These are phyloP conservation scores for Umbelopsis vinacea DNA, from an alignment of 192 early-diverging fungal species.

Conservation along the genomic window DNA sequence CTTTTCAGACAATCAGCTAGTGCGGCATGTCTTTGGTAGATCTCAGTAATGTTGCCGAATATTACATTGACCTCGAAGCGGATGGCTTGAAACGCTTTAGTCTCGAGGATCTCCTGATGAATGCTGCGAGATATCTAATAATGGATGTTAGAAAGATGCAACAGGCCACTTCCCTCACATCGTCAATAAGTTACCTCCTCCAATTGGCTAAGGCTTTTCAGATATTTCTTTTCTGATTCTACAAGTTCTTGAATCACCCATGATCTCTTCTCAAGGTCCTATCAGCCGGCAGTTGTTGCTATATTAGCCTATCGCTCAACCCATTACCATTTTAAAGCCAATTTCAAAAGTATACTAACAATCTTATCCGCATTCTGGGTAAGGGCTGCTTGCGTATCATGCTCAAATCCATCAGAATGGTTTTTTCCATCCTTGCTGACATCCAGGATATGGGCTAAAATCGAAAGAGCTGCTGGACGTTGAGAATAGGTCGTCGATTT, in stretches of 20 bases:
- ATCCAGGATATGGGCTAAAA: no score
- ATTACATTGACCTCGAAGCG: not conserved
- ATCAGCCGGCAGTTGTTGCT: not conserved
- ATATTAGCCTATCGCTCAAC: no score
- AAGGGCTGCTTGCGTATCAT: no score
- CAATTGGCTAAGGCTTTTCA: not conserved
- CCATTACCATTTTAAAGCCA: no score
- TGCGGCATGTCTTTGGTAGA: not conserved
- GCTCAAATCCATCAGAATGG: no score
- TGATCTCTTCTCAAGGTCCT: conserved; percentile 5
- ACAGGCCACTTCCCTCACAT: not conserved
- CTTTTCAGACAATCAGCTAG: not conserved
- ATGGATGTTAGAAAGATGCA: not conserved
- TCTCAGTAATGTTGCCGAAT: not conserved
- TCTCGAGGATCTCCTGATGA: not conserved
- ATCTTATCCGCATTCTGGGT: not conserved
- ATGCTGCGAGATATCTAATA: not conserved
- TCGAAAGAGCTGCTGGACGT: no score
- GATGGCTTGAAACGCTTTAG: not conserved
- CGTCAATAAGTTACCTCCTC: not conserved
- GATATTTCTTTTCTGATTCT: not conserved
- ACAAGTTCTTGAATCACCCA: conserved; percentile 7
- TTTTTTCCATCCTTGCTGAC: no score
- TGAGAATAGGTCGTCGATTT: no score
- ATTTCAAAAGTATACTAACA: not conserved